These are phyloP conservation scores for Chlamydomonas incerta DNA, from an alignment of 139 green algal genomes.

Conservation along the genomic window DNA sequence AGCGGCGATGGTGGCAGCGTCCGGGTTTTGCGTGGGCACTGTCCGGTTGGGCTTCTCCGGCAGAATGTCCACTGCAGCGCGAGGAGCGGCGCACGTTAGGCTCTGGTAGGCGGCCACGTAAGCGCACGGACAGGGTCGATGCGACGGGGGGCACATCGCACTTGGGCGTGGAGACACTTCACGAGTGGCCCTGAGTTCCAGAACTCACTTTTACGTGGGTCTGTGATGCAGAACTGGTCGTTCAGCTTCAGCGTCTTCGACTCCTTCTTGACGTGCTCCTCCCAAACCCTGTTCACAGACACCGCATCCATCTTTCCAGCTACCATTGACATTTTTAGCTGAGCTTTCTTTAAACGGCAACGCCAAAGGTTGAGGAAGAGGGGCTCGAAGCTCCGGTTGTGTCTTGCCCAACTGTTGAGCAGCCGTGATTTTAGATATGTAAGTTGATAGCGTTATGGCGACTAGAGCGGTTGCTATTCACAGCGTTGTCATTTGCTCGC, in stretches of 20 bases:
- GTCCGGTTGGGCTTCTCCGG: constrained; percentile 75
- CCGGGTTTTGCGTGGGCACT: constrained; percentile 55
- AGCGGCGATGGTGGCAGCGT: constrained; percentile 35
- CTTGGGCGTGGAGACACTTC: not conserved
- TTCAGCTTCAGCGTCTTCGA: constrained; percentile 51
- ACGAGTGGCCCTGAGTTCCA: too few species aligned
- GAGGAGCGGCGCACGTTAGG: not conserved
- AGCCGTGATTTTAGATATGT: not conserved
- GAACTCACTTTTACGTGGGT: constrained; percentile 62
- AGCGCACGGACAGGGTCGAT: not conserved
- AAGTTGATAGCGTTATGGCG: not conserved
- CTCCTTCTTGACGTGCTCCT: constrained; percentile 64
- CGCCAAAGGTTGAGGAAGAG: not conserved
- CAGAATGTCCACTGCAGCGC: constrained; percentile 66
- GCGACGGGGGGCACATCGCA: not conserved
- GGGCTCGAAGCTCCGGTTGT: too few species aligned
- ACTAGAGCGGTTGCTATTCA: too few species aligned
- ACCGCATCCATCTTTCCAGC: constrained; percentile 50
- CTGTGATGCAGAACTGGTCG: constrained; percentile 57
- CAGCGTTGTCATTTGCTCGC: too few species aligned
- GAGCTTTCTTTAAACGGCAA: not conserved
- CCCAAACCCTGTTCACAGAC: constrained; percentile 28
- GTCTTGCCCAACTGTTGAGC: not conserved
- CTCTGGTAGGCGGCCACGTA: not conserved
- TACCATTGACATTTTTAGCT: constrained; percentile 25